Conservation (phyloP, 169 alveolate species). For the Plasmodium falciparum region DNA sequence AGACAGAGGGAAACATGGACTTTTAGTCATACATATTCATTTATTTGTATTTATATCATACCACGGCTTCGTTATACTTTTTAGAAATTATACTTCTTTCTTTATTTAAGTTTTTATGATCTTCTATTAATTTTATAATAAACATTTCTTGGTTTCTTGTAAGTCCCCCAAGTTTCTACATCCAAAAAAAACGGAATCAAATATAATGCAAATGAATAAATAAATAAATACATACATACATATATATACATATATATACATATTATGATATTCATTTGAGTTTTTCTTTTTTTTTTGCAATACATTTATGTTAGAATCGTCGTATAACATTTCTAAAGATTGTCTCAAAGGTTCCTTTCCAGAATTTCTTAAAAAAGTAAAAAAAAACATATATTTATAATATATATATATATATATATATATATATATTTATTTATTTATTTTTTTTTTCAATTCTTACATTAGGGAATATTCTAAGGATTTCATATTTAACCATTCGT, state of each 20-base stretch:
- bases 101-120: slow-evolving; percentile 26
- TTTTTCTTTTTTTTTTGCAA: slow-evolving; percentile 2
- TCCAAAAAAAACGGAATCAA: neutral
- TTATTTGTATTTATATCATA: neutral
- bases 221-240: neutral
- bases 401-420: slow-evolving; percentile 2
- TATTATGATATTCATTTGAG: neutral
- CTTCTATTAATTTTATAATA: slow-evolving; percentile 37
- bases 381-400: neutral
- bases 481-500: slow-evolving; percentile 73
- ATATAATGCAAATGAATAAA: neutral
- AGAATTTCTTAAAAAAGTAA: slow-evolving; percentile 33
- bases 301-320: slow-evolving; percentile 32
- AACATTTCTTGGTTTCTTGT: slow-evolving; percentile 28
- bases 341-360: slow-evolving; percentile 52
- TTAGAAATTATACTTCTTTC: slow-evolving; percentile 38
- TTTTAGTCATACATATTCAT: neutral
- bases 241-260: slow-evolving; percentile 12
- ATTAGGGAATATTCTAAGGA: slow-evolving; percentile 42
- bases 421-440: too few relatives aligned
- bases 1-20: neutral
- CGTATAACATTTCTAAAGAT: slow-evolving; percentile 41
- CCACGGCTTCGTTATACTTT: slow-evolving; percentile 75
- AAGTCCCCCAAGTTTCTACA: slow-evolving; percentile 66
- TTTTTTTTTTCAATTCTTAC: slow-evolving; percentile 20